A percentile compares a stretch with the other conserved stretches of the same genome.
phyloP scores from a whole-genome alignment of 2,329 filamentous ascomycete species.

The Aspergillus fructus region DNA sequence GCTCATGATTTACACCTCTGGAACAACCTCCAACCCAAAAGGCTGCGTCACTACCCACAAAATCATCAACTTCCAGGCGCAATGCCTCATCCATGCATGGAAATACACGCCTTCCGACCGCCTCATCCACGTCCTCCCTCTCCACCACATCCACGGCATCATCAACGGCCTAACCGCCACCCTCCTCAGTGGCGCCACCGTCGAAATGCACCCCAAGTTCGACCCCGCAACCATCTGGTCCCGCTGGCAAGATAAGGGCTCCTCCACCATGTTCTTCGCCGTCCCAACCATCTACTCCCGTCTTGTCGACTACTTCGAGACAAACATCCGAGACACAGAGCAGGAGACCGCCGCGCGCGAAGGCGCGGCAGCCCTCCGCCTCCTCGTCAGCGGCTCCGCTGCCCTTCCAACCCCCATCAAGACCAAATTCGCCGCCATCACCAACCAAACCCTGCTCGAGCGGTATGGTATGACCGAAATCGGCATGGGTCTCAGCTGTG shows the following conservation, averaged over 20 bases:
- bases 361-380: constrained; percentile 36
- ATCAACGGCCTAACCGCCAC: constrained; percentile 51
- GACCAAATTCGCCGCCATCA: constrained; percentile 41
- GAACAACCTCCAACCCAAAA: constrained; percentile 43
- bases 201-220: constrained; percentile 51
- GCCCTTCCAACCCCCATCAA: constrained; percentile 45
- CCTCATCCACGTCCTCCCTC: constrained; percentile 51
- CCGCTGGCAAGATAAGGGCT: constrained; percentile 43
- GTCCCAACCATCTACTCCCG: constrained; percentile 54
- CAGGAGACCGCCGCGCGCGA: constrained; percentile 31
- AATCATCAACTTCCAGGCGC: constrained; percentile 36
- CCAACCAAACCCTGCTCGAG: constrained; percentile 45
- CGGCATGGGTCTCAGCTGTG: constrained; percentile 50
- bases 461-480: constrained; percentile 54
- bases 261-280: constrained; percentile 50
- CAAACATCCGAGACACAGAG: constrained; percentile 37
- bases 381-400: constrained; percentile 44
- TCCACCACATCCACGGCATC: constrained; percentile 53
- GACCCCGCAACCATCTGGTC: constrained; percentile 47
- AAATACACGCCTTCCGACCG: constrained; percentile 38
- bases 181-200: constrained; percentile 46
- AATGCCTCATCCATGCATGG: constrained; percentile 33
- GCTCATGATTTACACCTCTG: constrained; percentile 45
- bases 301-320: constrained; percentile 47
- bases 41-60: constrained; percentile 46